Evolutionary conservation across 495 filamentous ascomycete genomes (phyloP), one percentile per base, ranked within the genome.

Genomic region (Hapsidospora chrysogenum): DNA sequence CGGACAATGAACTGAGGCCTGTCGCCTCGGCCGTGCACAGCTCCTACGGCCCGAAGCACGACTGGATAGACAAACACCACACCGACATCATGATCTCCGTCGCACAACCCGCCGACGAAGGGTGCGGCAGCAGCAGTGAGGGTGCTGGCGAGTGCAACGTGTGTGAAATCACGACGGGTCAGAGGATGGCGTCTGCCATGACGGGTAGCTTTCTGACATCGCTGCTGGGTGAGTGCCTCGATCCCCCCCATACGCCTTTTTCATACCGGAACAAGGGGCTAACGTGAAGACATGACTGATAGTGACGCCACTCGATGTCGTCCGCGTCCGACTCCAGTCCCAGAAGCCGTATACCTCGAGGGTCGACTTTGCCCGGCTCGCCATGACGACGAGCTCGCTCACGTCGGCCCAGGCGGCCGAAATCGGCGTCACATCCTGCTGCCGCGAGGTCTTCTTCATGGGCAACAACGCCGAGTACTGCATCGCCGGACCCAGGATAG

Each of bases 241-340:
- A n/a, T n/a, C n/a, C n/a, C n/a, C n/a, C n/a, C n/a, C n/a, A n/a
- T n/a, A 17, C 16, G 17, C 17, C 19, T 29, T 16, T 35, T 15
- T 19, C 33, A 26, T 17, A 11, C 29, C 19, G 21, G 33, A 23
- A 19, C 40, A 41, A 31, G 47, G 9, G 35, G 15, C 20, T 36
- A 18, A 36, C 21, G 7, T 17, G 41, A 31, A 43, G 60, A 27
- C 44, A 33, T 11, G 31, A 19, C 21, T 20, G 30, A 26, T 38
- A 96, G 92, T 92, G 9, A 97, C 92, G 11, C 89, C 89, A 39
- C 73, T 97, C 16, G 89, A 97, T 52, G 92, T 97, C 30, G 92
- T 97, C 34, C 83, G 89, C 9, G 85, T 97, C 27, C 83, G 89
- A 31, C 64, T 92, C 38, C 89, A 97, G 57, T 85, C 92, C 0